Percentiles rank a stretch among this genome's conserved stretches.
Evolutionary conservation across 2,329 filamentous ascomycete genomes (phyloP).

Genomic region (Aulographum hederae): DNA sequence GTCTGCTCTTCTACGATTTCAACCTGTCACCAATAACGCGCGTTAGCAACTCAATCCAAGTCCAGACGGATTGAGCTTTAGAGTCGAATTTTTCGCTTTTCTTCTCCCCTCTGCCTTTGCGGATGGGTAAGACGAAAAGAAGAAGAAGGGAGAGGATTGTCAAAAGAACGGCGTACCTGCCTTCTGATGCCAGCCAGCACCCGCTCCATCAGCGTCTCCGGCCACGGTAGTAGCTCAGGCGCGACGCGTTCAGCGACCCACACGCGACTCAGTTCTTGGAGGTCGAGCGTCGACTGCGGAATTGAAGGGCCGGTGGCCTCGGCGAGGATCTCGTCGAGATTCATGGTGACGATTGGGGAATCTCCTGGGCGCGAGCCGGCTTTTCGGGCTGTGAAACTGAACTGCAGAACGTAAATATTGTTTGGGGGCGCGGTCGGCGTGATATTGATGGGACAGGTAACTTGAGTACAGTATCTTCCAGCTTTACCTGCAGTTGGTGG

Average conservation of each 20-base stretch:
- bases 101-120: conserved; percentile 1
- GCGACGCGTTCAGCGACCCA: conserved; percentile 88
- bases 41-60: not conserved
- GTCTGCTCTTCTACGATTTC: conserved; percentile 41
- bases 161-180: conserved; percentile 19
- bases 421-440: too few species aligned
- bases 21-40: conserved; percentile 17
- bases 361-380: not conserved
- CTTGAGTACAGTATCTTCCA: too few species aligned
- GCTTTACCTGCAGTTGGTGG: too few species aligned
- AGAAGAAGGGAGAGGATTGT: too few species aligned
- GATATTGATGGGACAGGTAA: too few species aligned
- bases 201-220: conserved; percentile 61
- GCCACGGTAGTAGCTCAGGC: conserved; percentile 72
- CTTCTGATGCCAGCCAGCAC: conserved; percentile 40
- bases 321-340: conserved; percentile 34
- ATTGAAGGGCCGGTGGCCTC: conserved; percentile 26
- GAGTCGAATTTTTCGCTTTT: conserved; percentile 5
- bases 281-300: conserved; percentile 48
- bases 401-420: too few species aligned
- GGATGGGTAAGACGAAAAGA: too few species aligned
- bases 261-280: conserved; percentile 74
- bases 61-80: not conserved
- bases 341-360: too few species aligned
- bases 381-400: too few species aligned